Base-by-base conservation (phyloP, 2,329 filamentous ascomycete genomes). In the Apiospora marii region DNA sequence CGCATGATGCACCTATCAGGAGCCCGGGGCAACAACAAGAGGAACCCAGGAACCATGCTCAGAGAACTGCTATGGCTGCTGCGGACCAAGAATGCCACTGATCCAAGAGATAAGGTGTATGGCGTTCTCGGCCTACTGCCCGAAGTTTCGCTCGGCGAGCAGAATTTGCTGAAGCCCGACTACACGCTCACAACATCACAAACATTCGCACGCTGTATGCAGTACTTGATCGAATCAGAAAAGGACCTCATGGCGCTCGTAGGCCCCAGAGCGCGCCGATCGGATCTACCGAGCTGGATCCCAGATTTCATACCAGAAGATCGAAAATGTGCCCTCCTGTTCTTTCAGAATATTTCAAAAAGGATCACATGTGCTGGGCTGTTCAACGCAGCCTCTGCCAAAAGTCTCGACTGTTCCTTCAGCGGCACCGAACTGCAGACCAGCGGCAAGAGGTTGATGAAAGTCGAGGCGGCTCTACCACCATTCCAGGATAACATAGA, bases 51-150 rank as follows among this genome's bases (percentile, higher is more conserved):
- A 4, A 46, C 64, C 37, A 8, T 44, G n/a, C 3, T 68, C 37
- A 68, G 64, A 34, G 64, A 68, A 27, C 37, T 68, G 1, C 22
- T 72, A 8, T 67, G 46, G 27, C 30, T 67, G 22, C 53, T 72
- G 7, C 71, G 71, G 22, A 61, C 44, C 41, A 64, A 67, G 30
- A 30, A 67, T 16, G 68, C 72, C 14, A 74, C 72, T 4, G 71
- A 74, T 24, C 34, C 69, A 46, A 53, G 71, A 43, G 72, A 74
- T 30, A 41, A 72, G 16, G 43, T 74, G 19, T 74, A 74, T 53
- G 71, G 71, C 19, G 68, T 72, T 41, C 61, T 74, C 13, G 72
- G 72, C 16, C 43, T 74, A 3, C 64, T 71, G 64, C 70, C 46
- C 48, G 72, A 71, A 34, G 64, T 27, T 24, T 27, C 27, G 16